Evolutionary conservation across 2,329 filamentous ascomycete genomes (phyloP).

Genomic region (Aplosporella prunicola): DNA sequence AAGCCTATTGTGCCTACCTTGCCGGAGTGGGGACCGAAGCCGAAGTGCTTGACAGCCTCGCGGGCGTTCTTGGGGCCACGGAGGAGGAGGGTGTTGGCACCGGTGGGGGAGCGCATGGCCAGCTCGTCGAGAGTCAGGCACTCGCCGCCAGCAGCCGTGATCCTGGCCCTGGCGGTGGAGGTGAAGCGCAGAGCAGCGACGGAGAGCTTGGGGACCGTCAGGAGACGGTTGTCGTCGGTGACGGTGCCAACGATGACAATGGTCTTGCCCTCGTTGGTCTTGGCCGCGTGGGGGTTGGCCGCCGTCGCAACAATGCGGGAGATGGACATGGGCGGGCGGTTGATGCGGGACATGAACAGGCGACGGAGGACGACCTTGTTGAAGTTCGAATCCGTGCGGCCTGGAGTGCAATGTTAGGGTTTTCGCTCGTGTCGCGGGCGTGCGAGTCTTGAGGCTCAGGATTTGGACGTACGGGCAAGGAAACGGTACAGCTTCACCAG

Average conservation of each 20-base stretch:
- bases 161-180: slow-evolving; percentile 86
- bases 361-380: slow-evolving; percentile 98
- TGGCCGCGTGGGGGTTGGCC: slow-evolving; percentile 40
- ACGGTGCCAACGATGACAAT: slow-evolving; percentile 90
- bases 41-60: slow-evolving; percentile 99
- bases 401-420: slow-evolving; percentile 35
- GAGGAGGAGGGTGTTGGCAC: slow-evolving; percentile 92
- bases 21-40: slow-evolving; percentile 94
- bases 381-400: slow-evolving; percentile 94
- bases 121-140: slow-evolving; percentile 94
- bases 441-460: background rate
- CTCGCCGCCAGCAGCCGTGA: slow-evolving; percentile 88
- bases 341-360: slow-evolving; percentile 97
- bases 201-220: slow-evolving; percentile 83
- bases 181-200: slow-evolving; percentile 96
- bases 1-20: slow-evolving; percentile 54
- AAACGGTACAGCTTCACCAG: slow-evolving; percentile 98
- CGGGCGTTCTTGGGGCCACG: slow-evolving; percentile 96
- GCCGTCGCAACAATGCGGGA: slow-evolving; percentile 69
- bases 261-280: slow-evolving; percentile 65
- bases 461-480: slow-evolving; percentile 86
- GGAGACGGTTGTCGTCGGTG: slow-evolving; percentile 87
- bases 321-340: slow-evolving; percentile 78
- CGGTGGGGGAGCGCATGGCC: slow-evolving; percentile 87
- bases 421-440: background rate